phyloP scores from a whole-genome alignment of 345 rosid genomes.

The Schrenkiella parvula region DNA sequence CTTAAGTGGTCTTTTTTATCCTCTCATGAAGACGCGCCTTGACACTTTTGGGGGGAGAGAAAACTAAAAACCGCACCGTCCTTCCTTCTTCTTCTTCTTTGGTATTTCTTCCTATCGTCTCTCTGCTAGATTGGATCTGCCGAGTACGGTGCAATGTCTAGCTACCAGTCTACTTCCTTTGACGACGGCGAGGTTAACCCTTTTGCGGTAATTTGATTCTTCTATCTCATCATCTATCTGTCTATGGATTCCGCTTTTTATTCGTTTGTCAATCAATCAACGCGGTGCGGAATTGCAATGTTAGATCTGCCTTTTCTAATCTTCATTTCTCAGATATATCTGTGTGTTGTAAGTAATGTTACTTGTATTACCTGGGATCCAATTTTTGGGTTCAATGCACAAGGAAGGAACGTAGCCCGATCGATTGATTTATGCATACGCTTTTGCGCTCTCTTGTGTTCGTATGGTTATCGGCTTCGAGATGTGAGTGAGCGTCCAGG shows the following conservation, averaged over 20 bases:
- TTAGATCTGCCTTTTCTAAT: neutral
- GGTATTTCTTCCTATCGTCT: too few relatives aligned
- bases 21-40: too few relatives aligned
- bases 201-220: conserved; percentile 58
- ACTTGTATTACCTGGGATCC: neutral
- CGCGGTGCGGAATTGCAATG: too few relatives aligned
- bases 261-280: too few relatives aligned
- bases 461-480: neutral
- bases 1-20: too few relatives aligned
- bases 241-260: too few relatives aligned
- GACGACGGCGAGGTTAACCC: conserved; percentile 79
- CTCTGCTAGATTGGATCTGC: conserved; percentile 18
- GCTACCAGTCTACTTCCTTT: conserved; percentile 60
- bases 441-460: neutral
- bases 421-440: neutral
- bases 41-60: too few relatives aligned
- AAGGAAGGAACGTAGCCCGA: neutral
- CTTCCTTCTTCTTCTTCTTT: too few relatives aligned
- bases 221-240: neutral
- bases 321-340: neutral
- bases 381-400: neutral
- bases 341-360: neutral
- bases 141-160: conserved; percentile 53
- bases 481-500: too few relatives aligned
- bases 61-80: too few relatives aligned